phyloP scores from a whole-genome alignment of 129 eudicot species.

The Kitagawia praeruptora region DNA sequence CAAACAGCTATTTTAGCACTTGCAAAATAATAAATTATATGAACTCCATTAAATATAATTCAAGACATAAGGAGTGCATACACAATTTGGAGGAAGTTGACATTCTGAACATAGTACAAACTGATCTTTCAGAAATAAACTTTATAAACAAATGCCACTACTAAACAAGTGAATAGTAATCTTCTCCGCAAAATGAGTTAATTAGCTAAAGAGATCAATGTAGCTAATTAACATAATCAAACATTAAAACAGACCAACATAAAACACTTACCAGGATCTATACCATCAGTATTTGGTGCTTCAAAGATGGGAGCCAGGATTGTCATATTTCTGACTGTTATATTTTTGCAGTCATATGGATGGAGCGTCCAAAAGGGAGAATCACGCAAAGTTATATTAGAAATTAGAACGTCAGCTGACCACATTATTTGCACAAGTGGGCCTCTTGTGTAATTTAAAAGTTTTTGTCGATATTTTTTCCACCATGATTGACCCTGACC shows the following conservation, averaged over 20 bases:
- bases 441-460: conserved; percentile 88
- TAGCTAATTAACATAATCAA: background rate
- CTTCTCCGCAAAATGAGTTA: background rate
- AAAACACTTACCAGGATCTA: conserved; percentile 81
- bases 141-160: background rate
- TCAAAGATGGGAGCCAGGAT: conserved; percentile 79
- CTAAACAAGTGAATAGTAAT: background rate
- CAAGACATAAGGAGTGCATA: background rate
- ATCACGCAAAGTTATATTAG: conserved; percentile 79
- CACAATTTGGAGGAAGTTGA: background rate
- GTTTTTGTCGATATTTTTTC: conserved; percentile 69
- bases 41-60: background rate
- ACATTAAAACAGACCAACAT: background rate
- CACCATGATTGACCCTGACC: conserved; percentile 99
- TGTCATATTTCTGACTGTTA: conserved; percentile 72
- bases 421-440: conserved; percentile 98
- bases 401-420: conserved; percentile 73
- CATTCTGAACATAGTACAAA: background rate
- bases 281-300: conserved; percentile 98
- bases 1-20: background rate
- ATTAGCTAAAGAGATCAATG: background rate
- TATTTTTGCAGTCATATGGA: conserved; percentile 94
- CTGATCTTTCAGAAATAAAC: background rate
- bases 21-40: background rate
- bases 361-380: conserved; percentile 99